Conservation (phyloP, 176 grass and related monocot species). For the Hordeum marinum region DNA sequence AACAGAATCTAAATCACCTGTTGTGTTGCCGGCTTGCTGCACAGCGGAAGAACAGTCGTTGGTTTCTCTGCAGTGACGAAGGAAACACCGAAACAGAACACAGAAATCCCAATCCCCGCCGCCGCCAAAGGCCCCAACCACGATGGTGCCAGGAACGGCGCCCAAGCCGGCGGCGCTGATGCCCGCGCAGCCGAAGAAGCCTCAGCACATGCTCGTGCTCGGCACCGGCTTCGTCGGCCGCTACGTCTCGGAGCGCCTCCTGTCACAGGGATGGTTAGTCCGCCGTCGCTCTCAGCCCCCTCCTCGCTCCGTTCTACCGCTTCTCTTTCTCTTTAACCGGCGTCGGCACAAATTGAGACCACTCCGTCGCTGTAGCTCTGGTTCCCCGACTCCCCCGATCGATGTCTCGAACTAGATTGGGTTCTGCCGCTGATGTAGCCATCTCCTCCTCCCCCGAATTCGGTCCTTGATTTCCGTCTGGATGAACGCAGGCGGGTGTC, state of each 20-base stretch:
- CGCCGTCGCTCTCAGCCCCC: not conserved
- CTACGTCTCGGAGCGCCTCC: conserved; percentile 52
- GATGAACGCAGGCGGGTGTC: conserved; percentile 50
- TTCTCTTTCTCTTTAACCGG: not conserved
- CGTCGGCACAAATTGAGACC: not conserved
- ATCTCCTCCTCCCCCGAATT: not conserved
- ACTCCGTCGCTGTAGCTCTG: not conserved
- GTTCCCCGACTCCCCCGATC: not conserved
- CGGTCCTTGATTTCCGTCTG: not conserved
- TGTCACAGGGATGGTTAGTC: conserved; percentile 53
- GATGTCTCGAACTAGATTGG: not conserved
- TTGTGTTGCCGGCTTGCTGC: too few relatives aligned
- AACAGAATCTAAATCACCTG: too few relatives aligned
- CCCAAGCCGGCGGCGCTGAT: not conserved
- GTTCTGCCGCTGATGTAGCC: not conserved
- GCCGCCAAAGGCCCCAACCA: not conserved
- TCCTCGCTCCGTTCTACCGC: not conserved
- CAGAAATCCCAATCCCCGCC: not conserved
- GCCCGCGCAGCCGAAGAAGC: conserved; percentile 20
- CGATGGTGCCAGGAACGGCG: conserved; percentile 15
- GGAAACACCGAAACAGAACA: too few relatives aligned
- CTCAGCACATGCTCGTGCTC: conserved; percentile 47
- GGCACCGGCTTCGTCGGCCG: conserved; percentile 74
- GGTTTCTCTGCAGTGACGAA: too few relatives aligned
- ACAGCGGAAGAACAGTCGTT: too few relatives aligned